phyloP scores from a whole-genome alignment of 768 basidiomycete species.

The Lentinula aciculospora region DNA sequence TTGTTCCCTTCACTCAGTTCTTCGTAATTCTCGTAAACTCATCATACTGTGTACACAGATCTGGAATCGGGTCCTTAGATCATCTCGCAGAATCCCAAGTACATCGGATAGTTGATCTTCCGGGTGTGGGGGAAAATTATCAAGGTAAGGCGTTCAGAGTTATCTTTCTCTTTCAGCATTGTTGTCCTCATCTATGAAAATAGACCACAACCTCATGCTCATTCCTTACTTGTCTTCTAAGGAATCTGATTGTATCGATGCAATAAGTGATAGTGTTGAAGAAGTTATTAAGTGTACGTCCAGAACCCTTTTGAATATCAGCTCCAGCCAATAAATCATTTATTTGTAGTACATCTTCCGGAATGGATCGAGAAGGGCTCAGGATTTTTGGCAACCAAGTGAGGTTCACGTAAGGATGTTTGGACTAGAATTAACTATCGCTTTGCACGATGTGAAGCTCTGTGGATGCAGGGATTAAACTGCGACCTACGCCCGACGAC shows the following conservation, averaged over 20 bases:
- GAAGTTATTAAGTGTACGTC: constrained; percentile 22
- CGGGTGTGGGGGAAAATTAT: constrained; percentile 49
- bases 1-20: background rate
- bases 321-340: background rate
- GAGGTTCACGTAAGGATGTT: background rate
- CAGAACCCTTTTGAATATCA: constrained; percentile 1
- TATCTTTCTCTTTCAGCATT: background rate
- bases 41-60: constrained; percentile 13
- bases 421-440: background rate
- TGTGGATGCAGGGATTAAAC: constrained; percentile 31
- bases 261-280: constrained; percentile 20
- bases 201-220: constrained; percentile 17
- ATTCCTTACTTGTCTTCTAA: constrained; percentile 22
- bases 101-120: constrained; percentile 35
- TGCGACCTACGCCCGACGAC: constrained; percentile 32
- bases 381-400: constrained; percentile 5
- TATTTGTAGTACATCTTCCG: background rate
- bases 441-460: constrained; percentile 17
- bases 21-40: background rate
- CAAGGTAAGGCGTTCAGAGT: constrained; percentile 15
- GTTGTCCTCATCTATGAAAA: too few species aligned
- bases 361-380: background rate
- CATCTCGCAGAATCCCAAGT: constrained; percentile 33
- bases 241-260: constrained; percentile 27
- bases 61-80: constrained; percentile 43